A percentile compares a stretch with the other conserved stretches of the same genome.
These are phyloP conservation scores for Aspergillus novofumigatus DNA, from an alignment of 2,329 filamentous ascomycete species.

Conservation along the genomic window DNA sequence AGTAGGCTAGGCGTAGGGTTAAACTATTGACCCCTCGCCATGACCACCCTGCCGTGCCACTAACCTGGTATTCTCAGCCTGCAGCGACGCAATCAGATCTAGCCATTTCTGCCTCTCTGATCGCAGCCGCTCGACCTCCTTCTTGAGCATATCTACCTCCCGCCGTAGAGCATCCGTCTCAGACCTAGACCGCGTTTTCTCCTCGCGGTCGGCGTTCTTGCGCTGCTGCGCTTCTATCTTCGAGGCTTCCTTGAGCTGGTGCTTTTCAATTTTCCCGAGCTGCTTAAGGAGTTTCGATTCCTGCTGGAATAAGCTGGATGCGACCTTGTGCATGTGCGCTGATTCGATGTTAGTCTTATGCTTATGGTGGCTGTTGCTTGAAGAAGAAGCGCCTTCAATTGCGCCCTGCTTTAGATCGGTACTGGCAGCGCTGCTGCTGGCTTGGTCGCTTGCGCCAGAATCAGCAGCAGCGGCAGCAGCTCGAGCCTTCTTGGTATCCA, in stretches of 20 bases:
- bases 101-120: slow-evolving; percentile 49
- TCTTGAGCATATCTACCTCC: slow-evolving; percentile 44
- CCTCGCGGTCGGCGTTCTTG: slow-evolving; percentile 40
- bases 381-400: slow-evolving; percentile 1
- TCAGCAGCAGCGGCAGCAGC: slow-evolving; percentile 15
- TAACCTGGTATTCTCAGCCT: slow-evolving; percentile 55
- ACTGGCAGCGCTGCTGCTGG: slow-evolving; percentile 12
- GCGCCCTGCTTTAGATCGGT: slow-evolving; percentile 3
- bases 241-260: slow-evolving; percentile 36
- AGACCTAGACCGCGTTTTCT: slow-evolving; percentile 38
- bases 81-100: slow-evolving; percentile 51
- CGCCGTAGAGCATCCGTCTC: slow-evolving; percentile 46
- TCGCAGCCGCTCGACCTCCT: slow-evolving; percentile 47
- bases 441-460: slow-evolving; percentile 14
- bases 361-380: slow-evolving; percentile 11
- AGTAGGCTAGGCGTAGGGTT: background rate
- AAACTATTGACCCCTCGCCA: background rate
- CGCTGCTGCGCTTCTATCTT: slow-evolving; percentile 37
- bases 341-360: slow-evolving; percentile 14
- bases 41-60: slow-evolving; percentile 3
- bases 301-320: slow-evolving; percentile 26
- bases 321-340: slow-evolving; percentile 26
- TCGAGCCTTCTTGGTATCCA: background rate
- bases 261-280: slow-evolving; percentile 40
- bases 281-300: slow-evolving; percentile 36